Conservation (phyloP, 192 early-diverging fungal genomes). For the Helicostylum pulchrum region DNA sequence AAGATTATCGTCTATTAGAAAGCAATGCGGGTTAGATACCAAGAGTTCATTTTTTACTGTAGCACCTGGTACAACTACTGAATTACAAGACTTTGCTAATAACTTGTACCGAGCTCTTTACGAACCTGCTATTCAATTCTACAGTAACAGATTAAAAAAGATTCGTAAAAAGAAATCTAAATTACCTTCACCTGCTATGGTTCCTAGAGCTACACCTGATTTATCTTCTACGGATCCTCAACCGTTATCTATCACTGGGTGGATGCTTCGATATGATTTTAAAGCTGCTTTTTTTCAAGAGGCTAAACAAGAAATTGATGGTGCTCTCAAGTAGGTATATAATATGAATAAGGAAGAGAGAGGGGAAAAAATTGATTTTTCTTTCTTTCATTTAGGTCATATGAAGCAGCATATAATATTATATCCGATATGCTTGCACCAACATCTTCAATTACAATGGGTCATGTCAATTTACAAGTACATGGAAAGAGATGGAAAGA, state of each 20-base stretch:
- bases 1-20: conserved; percentile 62
- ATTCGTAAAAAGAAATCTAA: conserved; percentile 67
- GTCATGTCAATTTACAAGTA: conserved; percentile 41
- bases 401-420: conserved; percentile 64
- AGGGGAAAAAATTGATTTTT: neutral
- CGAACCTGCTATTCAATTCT: conserved; percentile 70
- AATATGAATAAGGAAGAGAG: neutral
- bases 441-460: conserved; percentile 42
- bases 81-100: conserved; percentile 58
- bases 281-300: conserved; percentile 66
- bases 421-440: conserved; percentile 66
- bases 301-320: conserved; percentile 60
- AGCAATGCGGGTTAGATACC: conserved; percentile 63
- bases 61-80: conserved; percentile 41
- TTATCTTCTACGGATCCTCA: conserved; percentile 30
- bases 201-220: conserved; percentile 26
- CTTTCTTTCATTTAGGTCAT: conserved; percentile 61
- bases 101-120: conserved; percentile 66
- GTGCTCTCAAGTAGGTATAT: conserved; percentile 43
- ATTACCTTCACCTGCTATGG: conserved; percentile 46
- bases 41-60: conserved; percentile 68
- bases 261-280: conserved; percentile 79
- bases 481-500: conserved; percentile 69
- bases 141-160: conserved; percentile 72
- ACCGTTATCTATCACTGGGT: conserved; percentile 57